Percentiles rank a stretch among this genome's conserved stretches.
phyloP scores from a whole-genome alignment of 768 basidiomycete genomes.

The Harrya chromipes region DNA sequence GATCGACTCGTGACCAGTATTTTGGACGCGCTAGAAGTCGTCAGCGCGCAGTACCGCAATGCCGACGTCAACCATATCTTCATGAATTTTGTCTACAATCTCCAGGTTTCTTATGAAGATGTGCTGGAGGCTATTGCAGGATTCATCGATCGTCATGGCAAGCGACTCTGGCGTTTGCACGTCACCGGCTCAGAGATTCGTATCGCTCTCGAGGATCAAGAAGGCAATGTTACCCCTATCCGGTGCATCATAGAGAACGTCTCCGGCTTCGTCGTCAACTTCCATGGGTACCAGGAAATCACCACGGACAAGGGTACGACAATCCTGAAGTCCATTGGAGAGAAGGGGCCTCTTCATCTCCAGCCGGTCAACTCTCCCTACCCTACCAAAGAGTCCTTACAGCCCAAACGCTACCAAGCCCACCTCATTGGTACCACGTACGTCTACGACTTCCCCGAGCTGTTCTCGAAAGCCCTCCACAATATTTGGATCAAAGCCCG shows the following conservation, averaged over 20 bases:
- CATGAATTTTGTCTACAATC: slow-evolving; percentile 98
- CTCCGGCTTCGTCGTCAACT: slow-evolving; percentile 98
- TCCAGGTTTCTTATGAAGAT: slow-evolving; percentile 93
- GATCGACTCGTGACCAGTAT: slow-evolving; percentile 94
- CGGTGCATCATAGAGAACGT: slow-evolving; percentile 99
- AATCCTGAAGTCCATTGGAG: slow-evolving; percentile 96
- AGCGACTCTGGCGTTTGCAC: slow-evolving; percentile 95
- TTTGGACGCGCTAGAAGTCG: slow-evolving; percentile 92
- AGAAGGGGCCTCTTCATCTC: slow-evolving; percentile 94
- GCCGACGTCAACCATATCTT: slow-evolving; percentile 99
- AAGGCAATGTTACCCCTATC: slow-evolving; percentile 94
- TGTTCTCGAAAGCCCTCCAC: slow-evolving; percentile 95
- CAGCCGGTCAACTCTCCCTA: slow-evolving; percentile 93
- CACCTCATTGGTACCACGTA: slow-evolving; percentile 98
- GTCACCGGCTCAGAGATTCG: slow-evolving; percentile 98
- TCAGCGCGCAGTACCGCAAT: slow-evolving; percentile 83
- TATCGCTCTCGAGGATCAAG: slow-evolving; percentile 89
- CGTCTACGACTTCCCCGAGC: slow-evolving; percentile 98
- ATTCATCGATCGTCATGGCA: slow-evolving; percentile 98
- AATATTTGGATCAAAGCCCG: slow-evolving; percentile 86
- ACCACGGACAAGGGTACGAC: slow-evolving; percentile 92
- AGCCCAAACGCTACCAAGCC: slow-evolving; percentile 98
- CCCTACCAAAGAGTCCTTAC: slow-evolving; percentile 95
- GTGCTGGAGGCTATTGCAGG: slow-evolving; percentile 97
- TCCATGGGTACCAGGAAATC: slow-evolving; percentile 97